Conservation (phyloP, 768 basidiomycete species). For the Podaxis sp. region DNA sequence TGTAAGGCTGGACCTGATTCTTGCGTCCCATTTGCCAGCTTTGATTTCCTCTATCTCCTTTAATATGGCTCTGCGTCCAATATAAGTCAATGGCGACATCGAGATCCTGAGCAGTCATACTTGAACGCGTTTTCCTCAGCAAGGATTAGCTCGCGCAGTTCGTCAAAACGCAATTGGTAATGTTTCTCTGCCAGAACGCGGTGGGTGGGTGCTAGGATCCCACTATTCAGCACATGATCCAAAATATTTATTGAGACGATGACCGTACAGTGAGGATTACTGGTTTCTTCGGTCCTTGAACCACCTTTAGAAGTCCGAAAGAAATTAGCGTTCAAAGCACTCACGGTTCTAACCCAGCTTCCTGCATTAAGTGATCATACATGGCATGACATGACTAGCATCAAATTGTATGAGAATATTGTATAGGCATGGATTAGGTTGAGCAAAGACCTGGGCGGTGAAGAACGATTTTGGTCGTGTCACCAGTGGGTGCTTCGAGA, state of each 20-base stretch:
- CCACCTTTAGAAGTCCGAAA: background rate
- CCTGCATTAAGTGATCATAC: constrained; percentile 68
- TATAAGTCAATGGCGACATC: constrained; percentile 2
- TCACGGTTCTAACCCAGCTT: constrained; percentile 64
- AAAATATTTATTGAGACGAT: background rate
- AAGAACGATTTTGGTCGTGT: constrained; percentile 64
- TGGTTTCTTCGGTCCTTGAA: constrained; percentile 48
- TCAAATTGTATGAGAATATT: constrained; percentile 10
- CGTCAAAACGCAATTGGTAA: constrained; percentile 66
- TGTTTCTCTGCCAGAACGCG: constrained; percentile 72
- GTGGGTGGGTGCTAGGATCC: constrained; percentile 54
- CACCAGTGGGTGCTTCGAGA: constrained; percentile 71
- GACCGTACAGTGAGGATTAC: constrained; percentile 50
- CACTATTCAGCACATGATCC: constrained; percentile 11
- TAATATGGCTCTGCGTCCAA: constrained; percentile 49
- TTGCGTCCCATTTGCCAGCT: constrained; percentile 60
- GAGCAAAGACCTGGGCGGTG: constrained; percentile 52
- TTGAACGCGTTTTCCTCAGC: constrained; percentile 79
- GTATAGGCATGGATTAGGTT: constrained; percentile 20
- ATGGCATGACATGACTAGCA: constrained; percentile 64
- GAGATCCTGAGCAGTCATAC: constrained; percentile 33
- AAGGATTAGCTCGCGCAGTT: constrained; percentile 69
- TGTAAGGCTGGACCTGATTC: constrained; percentile 35
- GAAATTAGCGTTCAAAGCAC: constrained; percentile 21
- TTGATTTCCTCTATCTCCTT: constrained; percentile 79